phyloP scores from a whole-genome alignment of 371 early-diverging fungal species.

The Apophysomyces sp. region DNA sequence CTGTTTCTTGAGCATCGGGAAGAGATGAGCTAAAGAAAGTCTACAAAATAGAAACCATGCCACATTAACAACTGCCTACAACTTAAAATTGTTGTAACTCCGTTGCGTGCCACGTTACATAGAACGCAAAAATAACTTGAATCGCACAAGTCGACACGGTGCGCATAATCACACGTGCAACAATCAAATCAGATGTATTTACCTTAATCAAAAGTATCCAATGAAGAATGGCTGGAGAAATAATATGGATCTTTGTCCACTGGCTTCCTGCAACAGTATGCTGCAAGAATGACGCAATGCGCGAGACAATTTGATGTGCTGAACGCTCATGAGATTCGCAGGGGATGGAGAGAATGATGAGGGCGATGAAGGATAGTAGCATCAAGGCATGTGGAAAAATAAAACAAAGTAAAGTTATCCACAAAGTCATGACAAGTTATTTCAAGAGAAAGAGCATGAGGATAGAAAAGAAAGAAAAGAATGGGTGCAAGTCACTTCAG shows the following conservation, averaged over 20 bases:
- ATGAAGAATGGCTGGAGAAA: neutral
- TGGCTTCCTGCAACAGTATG: neutral
- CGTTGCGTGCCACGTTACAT: neutral
- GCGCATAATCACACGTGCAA: neutral
- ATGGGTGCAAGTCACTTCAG: neutral
- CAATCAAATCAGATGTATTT: neutral
- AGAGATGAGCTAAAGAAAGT: slow-evolving; percentile 43
- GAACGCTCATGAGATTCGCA: neutral
- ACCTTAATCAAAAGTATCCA: neutral
- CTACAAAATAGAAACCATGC: slow-evolving; percentile 13
- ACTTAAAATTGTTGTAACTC: slow-evolving; percentile 11
- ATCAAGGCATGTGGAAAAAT: slow-evolving; percentile 7
- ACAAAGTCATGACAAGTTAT: neutral
- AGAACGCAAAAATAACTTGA: neutral
- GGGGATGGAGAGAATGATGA: slow-evolving; percentile 12
- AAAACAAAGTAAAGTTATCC: neutral
- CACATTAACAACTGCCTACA: neutral
- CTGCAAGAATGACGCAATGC: neutral
- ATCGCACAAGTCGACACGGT: neutral
- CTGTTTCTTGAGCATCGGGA: slow-evolving; percentile 46
- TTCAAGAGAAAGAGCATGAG: neutral
- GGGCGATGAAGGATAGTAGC: slow-evolving; percentile 5
- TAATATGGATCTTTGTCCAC: neutral
- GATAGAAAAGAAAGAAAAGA: slow-evolving; percentile 1
- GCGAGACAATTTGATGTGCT: neutral